Conservation (phyloP, 2,329 filamentous ascomycete species). For the Apiospora rasikravindrae region DNA sequence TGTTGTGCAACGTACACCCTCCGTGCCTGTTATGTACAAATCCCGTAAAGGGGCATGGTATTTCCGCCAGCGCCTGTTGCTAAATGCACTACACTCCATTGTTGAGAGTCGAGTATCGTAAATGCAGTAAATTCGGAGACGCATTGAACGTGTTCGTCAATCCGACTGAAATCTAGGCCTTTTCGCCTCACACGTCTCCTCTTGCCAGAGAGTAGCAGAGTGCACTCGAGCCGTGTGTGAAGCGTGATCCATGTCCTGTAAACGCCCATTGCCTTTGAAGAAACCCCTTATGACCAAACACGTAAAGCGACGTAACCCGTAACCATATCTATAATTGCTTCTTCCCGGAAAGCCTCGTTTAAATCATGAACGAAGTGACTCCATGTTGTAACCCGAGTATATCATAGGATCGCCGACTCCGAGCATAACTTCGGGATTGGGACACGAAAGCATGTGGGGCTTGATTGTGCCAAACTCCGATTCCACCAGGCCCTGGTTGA, state of each 20-base stretch:
- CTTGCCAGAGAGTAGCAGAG: neutral
- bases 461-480: conserved; percentile 60
- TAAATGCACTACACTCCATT: neutral
- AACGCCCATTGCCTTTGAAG: conserved; percentile 8
- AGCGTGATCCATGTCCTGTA: neutral
- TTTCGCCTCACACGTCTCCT: neutral
- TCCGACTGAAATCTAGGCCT: neutral
- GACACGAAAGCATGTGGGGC: conserved; percentile 58
- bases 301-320: neutral
- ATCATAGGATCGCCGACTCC: conserved; percentile 65
- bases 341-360: neutral
- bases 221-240: neutral
- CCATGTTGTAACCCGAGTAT: conserved; percentile 55
- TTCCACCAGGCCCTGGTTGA: conserved; percentile 57
- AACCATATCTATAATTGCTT: neutral
- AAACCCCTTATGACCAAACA: neutral
- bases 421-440: conserved; percentile 61
- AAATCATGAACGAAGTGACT: conserved; percentile 36
- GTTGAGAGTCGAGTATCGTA: neutral
- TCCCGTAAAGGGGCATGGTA: neutral
- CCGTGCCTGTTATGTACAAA: neutral
- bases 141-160: neutral
- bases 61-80: conserved; percentile 8
- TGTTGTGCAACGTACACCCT: neutral
- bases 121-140: conserved; percentile 6